A percentile compares a stretch with the other conserved stretches of the same genome.
phyloP scores from a whole-genome alignment of 176 grass and related monocot species.

The Saccharum spontaneum region DNA sequence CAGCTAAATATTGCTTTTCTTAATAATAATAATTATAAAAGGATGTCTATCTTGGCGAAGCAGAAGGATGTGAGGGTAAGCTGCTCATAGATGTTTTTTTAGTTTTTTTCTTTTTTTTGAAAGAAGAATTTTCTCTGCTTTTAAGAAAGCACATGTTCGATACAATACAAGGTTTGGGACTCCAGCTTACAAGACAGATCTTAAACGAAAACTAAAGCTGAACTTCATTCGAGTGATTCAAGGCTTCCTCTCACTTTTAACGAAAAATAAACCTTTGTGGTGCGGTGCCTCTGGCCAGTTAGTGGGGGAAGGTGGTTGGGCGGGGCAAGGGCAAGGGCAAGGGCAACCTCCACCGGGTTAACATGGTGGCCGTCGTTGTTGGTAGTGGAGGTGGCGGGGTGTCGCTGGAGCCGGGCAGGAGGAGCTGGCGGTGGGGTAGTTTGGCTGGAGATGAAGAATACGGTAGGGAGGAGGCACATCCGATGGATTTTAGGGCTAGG shows the following conservation, averaged over 20 bases:
- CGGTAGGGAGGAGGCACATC: background rate
- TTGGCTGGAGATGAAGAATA: background rate
- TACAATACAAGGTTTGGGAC: background rate
- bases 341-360: background rate
- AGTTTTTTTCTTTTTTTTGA: background rate
- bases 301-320: background rate
- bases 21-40: background rate
- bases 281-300: background rate
- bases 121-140: background rate
- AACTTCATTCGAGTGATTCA: background rate
- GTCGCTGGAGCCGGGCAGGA: background rate
- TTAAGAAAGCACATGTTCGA: background rate
- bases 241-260: background rate
- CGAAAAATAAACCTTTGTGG: background rate
- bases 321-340: no score
- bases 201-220: background rate
- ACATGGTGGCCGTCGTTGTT: background rate
- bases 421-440: background rate
- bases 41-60: no score
- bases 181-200: background rate
- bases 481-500: background rate
- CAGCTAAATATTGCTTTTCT: slow-evolving; percentile 3
- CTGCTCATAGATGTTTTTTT: background rate
- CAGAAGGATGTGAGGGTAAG: no score
- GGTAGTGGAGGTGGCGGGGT: background rate